Evolutionary conservation across 2,329 filamentous ascomycete genomes (phyloP), one percentile per base, ranked within the genome.

Genomic region (Chrysosporium keratinophilum): DNA sequence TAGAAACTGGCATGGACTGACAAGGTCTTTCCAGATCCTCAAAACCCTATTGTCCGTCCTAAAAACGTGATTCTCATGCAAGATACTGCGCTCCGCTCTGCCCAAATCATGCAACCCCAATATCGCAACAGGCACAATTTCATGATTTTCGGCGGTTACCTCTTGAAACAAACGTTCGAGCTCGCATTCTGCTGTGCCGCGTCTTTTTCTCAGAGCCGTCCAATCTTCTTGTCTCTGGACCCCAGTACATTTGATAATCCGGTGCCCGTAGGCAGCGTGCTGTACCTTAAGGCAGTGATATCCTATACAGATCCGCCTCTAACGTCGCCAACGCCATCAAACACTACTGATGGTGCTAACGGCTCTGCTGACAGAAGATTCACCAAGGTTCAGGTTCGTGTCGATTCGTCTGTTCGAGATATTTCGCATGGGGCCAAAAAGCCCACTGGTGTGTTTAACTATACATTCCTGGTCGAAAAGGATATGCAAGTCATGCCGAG

Each of bases 121-220:
- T 79, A 82, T 65, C 78, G 82, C 46, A 84, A 84, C 66, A 69
- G 81, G 1, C 83, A 87, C 67, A 82, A 85, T 62, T 85, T 85
- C 66, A 87, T 87, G 84, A 86, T 88, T 52, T 88, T 88, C 62
- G 85, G 85, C 50, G 85, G 85, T 12, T 87, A 84, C 64, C 76
- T 88, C 10, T 74, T 88, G 10, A 85, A 86, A 64, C 81, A 85
- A 63, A 85, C 83, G 0, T 88, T 87, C 61, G 85, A 88, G 68
- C 75, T 88, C 5, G 84, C 85, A 1, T 88, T 88, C 69, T 87
- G 83, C 65, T 85, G 83, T 62, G 84, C 83, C 0, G 83, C 84
- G 1, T 80, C 80, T 7, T 86, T 87, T 63, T 80, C 84, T 0
- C 83, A 86, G 63, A 77, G 79, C 1, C 75, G 84, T 2, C 84